Evolutionary conservation across 495 filamentous ascomycete genomes (phyloP).

Genomic region (Tricharina praecox): DNA sequence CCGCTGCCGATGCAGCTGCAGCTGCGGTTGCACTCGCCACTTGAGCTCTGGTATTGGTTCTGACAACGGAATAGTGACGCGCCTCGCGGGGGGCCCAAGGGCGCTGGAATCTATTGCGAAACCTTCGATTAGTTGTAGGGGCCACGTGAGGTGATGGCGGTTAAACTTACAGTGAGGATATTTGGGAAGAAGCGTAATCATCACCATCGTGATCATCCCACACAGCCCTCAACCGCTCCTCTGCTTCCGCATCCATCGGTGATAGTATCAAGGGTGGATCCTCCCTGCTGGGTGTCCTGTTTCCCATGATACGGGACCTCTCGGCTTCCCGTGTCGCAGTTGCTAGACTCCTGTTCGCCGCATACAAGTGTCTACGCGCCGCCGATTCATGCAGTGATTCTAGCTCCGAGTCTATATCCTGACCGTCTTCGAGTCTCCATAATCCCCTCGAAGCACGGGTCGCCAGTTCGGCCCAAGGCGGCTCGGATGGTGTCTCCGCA

Average conservation of each 20-base stretch:
- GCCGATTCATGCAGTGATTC: not conserved
- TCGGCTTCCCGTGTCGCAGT: too few species aligned
- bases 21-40: too few species aligned
- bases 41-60: too few species aligned
- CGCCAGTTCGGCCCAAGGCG: not conserved
- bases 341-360: not conserved
- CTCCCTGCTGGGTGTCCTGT: not conserved
- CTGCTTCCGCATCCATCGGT: not conserved
- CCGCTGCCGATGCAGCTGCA: not conserved
- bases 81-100: too few species aligned
- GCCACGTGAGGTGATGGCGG: not conserved
- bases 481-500: not conserved
- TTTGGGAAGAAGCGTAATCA: conserved; percentile 16
- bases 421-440: conserved; percentile 2
- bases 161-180: conserved; percentile 15
- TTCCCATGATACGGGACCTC: too few species aligned
- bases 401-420: conserved; percentile 18
- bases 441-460: not conserved
- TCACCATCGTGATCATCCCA: conserved; percentile 18
- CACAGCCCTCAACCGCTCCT: conserved; percentile 11
- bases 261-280: not conserved
- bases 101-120: not conserved
- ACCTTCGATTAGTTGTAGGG: not conserved
- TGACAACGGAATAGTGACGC: too few species aligned
- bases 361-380: not conserved